Conservation (phyloP, 1,284 basidiomycete species). For the Xerocomus amazonicus region DNA sequence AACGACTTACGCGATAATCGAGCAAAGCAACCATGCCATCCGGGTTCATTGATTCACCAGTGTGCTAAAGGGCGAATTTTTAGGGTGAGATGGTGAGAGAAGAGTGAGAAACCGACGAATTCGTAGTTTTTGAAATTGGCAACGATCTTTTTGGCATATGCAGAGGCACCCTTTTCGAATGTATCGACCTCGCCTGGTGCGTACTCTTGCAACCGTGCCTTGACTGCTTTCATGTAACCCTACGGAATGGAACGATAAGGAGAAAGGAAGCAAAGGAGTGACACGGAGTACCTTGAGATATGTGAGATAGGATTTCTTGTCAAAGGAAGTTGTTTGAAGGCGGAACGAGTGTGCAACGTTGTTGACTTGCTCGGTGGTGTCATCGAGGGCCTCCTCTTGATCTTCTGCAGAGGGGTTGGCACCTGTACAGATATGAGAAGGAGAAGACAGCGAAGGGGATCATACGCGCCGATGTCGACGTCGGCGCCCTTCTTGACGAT, state of each 20-base stretch:
- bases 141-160: slow-evolving; percentile 85
- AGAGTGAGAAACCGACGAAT: slow-evolving; percentile 52
- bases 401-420: slow-evolving; percentile 94
- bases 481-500: slow-evolving; percentile 76
- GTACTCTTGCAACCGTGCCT: slow-evolving; percentile 54
- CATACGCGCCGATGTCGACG: slow-evolving; percentile 81
- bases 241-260: slow-evolving; percentile 31
- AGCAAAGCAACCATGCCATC: slow-evolving; percentile 90
- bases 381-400: slow-evolving; percentile 77
- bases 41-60: slow-evolving; percentile 82
- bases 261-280: slow-evolving; percentile 1
- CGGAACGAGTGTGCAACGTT: slow-evolving; percentile 94
- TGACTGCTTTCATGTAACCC: slow-evolving; percentile 83
- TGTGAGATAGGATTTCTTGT: slow-evolving; percentile 87
- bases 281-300: slow-evolving; percentile 74
- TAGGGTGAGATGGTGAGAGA: neutral
- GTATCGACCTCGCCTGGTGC: slow-evolving; percentile 69
- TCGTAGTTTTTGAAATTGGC: slow-evolving; percentile 90
- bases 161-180: slow-evolving; percentile 83
- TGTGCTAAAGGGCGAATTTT: slow-evolving; percentile 54
- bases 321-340: slow-evolving; percentile 79
- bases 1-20: slow-evolving; percentile 67
- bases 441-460: neutral
- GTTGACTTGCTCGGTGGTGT: slow-evolving; percentile 78
- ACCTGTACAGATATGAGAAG: slow-evolving; percentile 43